A percentile compares a stretch with the other conserved stretches of the same genome.
Evolutionary conservation across 192 early-diverging fungal species (phyloP).

Genomic region (Podila minutissima): DNA sequence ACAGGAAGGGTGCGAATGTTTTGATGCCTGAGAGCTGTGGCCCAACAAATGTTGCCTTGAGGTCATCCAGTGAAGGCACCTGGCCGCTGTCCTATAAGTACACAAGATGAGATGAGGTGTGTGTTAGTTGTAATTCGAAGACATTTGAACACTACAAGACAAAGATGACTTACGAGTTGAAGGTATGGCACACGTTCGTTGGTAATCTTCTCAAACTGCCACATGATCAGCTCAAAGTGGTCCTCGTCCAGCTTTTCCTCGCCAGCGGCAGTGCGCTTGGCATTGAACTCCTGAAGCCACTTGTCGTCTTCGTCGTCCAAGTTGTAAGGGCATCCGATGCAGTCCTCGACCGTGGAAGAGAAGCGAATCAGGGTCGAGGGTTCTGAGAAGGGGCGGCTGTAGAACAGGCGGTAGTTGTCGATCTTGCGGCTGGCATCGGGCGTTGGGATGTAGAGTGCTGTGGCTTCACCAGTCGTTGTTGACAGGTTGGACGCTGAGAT

Average conservation of each 20-base stretch:
- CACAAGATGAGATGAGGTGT: neutral
- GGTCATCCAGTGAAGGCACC: slow-evolving; percentile 52
- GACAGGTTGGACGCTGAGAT: slow-evolving; percentile 80
- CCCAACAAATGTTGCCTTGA: slow-evolving; percentile 47
- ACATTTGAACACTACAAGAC: neutral
- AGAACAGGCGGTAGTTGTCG: slow-evolving; percentile 74
- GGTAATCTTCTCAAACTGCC: slow-evolving; percentile 76
- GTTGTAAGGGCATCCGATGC: slow-evolving; percentile 87
- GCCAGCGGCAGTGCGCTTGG: slow-evolving; percentile 18
- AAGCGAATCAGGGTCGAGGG: slow-evolving; percentile 87
- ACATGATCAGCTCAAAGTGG: slow-evolving; percentile 83
- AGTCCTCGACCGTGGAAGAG: slow-evolving; percentile 88
- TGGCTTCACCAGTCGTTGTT: slow-evolving; percentile 66
- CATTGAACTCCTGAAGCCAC: slow-evolving; percentile 68
- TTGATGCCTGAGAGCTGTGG: slow-evolving; percentile 50
- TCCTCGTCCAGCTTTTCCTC: slow-evolving; percentile 69
- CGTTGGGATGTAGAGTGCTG: slow-evolving; percentile 83
- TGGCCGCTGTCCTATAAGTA: slow-evolving; percentile 37
- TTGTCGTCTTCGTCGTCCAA: slow-evolving; percentile 87
- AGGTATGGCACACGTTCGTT: slow-evolving; percentile 64
- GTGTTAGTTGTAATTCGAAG: neutral
- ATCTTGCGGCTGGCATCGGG: slow-evolving; percentile 87
- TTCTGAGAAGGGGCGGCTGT: slow-evolving; percentile 72
- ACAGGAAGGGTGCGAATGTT: slow-evolving; percentile 15
- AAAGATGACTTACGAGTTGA: slow-evolving; percentile 41